Evolutionary conservation across 2,329 filamentous ascomycete genomes (phyloP).

Genomic region (Pezicula carpinea): DNA sequence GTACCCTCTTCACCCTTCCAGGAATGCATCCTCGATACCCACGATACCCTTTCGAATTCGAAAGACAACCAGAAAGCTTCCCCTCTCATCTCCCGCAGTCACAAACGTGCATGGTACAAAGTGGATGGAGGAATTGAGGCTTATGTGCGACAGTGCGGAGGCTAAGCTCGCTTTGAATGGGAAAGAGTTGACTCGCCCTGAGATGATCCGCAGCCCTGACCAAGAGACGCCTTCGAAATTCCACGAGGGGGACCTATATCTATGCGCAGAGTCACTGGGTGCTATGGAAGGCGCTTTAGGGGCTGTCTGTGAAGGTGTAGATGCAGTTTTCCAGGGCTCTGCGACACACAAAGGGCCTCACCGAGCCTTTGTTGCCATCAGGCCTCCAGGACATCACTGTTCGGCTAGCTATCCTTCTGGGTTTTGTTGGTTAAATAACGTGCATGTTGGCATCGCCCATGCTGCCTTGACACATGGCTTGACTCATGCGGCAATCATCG

Average conservation of each 20-base stretch:
- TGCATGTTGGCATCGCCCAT: slow-evolving; percentile 94
- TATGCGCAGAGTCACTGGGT: slow-evolving; percentile 78
- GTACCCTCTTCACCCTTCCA: slow-evolving; percentile 61
- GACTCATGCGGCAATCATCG: slow-evolving; percentile 89
- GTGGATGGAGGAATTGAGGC: slow-evolving; percentile 90
- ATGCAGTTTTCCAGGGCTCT: slow-evolving; percentile 65
- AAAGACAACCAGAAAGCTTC: slow-evolving; percentile 69
- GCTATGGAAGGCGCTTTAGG: slow-evolving; percentile 90
- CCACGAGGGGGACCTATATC: slow-evolving; percentile 86
- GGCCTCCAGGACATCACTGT: slow-evolving; percentile 94
- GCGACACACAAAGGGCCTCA: slow-evolving; percentile 49
- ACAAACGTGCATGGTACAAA: slow-evolving; percentile 85
- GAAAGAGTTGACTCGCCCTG: slow-evolving; percentile 71
- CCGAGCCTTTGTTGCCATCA: slow-evolving; percentile 85
- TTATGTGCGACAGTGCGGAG: slow-evolving; percentile 79
- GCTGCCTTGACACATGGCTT: slow-evolving; percentile 77
- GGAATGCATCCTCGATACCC: slow-evolving; percentile 45
- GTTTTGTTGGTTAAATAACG: slow-evolving; percentile 98
- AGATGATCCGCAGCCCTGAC: slow-evolving; percentile 49
- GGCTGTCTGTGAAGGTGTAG: slow-evolving; percentile 88
- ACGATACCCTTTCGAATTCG: slow-evolving; percentile 76
- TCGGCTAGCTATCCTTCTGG: slow-evolving; percentile 85
- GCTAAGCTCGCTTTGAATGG: slow-evolving; percentile 70
- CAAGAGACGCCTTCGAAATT: slow-evolving; percentile 46
- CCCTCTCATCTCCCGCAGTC: slow-evolving; percentile 71